These are phyloP conservation scores for Trametopsis cervina DNA, from an alignment of 768 basidiomycete species.

Conservation along the genomic window DNA sequence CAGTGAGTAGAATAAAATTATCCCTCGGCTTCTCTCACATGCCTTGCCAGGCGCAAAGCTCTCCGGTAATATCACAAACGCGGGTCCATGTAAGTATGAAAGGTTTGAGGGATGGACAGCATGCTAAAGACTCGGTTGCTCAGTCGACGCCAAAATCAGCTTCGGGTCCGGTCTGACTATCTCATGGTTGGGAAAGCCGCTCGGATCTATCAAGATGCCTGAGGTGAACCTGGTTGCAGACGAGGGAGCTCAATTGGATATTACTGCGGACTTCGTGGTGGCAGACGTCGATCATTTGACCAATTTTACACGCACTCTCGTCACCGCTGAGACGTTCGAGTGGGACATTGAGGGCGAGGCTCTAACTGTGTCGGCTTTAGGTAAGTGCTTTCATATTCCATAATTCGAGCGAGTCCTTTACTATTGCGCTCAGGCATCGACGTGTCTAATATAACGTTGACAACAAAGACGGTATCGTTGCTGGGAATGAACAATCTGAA, in stretches of 20 bases:
- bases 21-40: background rate
- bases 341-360: slow-evolving; percentile 66
- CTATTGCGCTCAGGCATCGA: slow-evolving; percentile 37
- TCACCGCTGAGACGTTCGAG: slow-evolving; percentile 58
- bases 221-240: slow-evolving; percentile 54
- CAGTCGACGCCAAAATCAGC: slow-evolving; percentile 60
- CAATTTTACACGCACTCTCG: slow-evolving; percentile 58
- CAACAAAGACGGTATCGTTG: slow-evolving; percentile 51
- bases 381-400: background rate
- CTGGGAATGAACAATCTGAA: slow-evolving; percentile 68
- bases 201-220: slow-evolving; percentile 56
- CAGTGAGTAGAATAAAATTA: slow-evolving; percentile 27
- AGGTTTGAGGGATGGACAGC: background rate
- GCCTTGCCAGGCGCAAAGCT: slow-evolving; percentile 36
- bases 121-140: slow-evolving; percentile 7
- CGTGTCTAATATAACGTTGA: slow-evolving; percentile 47
- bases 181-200: slow-evolving; percentile 47
- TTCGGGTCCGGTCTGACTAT: slow-evolving; percentile 59
- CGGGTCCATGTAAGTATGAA: slow-evolving; percentile 58
- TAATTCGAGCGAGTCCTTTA: background rate
- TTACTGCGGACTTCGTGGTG: slow-evolving; percentile 50
- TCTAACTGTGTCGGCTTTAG: slow-evolving; percentile 40
- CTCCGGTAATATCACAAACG: slow-evolving; percentile 57
- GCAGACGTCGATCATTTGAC: slow-evolving; percentile 50
- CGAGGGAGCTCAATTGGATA: slow-evolving; percentile 52